Percentiles rank a stretch among this genome's conserved stretches.
These are phyloP conservation scores for Diaporthe caulivora DNA, from an alignment of 2,329 filamentous ascomycete species.

Conservation along the genomic window DNA sequence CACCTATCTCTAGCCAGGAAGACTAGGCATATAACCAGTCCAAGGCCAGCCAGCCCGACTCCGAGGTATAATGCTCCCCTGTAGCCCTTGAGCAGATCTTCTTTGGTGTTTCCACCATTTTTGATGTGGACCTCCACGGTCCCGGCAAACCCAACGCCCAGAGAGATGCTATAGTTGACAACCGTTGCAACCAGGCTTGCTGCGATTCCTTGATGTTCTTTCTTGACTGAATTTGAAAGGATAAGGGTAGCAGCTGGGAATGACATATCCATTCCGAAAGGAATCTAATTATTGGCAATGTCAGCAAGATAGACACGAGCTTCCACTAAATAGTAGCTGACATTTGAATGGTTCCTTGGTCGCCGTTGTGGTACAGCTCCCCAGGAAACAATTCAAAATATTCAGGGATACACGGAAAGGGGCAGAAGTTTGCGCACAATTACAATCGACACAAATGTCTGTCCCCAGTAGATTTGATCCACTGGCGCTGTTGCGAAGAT, in stretches of 20 bases:
- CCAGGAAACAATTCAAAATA: neutral
- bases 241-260: conserved; percentile 66
- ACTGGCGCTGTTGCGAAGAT: conserved; percentile 52
- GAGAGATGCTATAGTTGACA: conserved; percentile 69
- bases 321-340: no score
- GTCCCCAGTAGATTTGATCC: conserved; percentile 65
- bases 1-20: conserved; percentile 39
- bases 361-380: no score
- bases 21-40: conserved; percentile 39
- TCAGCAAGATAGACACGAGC: neutral
- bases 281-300: conserved; percentile 45
- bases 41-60: conserved; percentile 43
- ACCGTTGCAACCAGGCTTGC: conserved; percentile 65
- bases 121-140: conserved; percentile 62
- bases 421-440: conserved; percentile 43
- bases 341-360: no score
- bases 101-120: conserved; percentile 42
- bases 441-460: conserved; percentile 61
- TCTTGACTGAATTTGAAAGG: conserved; percentile 56
- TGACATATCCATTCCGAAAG: conserved; percentile 67
- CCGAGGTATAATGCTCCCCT: conserved; percentile 43
- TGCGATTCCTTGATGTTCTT: conserved; percentile 48
- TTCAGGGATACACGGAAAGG: neutral
- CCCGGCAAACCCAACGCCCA: conserved; percentile 68
- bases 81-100: conserved; percentile 42